These are phyloP conservation scores for Collybia sordida DNA, from an alignment of 768 basidiomycete genomes.

Conservation along the genomic window DNA sequence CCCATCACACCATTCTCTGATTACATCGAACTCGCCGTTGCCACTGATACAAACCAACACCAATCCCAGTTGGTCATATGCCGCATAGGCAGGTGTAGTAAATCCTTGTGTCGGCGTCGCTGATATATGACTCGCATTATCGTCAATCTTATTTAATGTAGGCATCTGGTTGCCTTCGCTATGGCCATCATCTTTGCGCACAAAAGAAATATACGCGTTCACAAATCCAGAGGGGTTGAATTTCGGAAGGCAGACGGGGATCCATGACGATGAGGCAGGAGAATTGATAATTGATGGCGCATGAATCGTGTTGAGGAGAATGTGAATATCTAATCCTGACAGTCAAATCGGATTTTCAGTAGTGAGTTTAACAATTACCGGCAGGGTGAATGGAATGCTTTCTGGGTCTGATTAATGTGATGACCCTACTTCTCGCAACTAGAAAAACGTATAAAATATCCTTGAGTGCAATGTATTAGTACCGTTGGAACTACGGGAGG, in stretches of 20 bases:
- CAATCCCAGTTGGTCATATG: constrained; percentile 35
- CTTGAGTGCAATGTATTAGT: constrained; percentile 21
- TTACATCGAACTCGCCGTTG: constrained; percentile 82
- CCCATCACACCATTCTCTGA: constrained; percentile 72
- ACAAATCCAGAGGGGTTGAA: constrained; percentile 89
- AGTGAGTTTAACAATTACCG: constrained; percentile 40
- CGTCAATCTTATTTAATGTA: constrained; percentile 2
- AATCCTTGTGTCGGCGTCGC: constrained; percentile 13
- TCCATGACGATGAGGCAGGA: constrained; percentile 84
- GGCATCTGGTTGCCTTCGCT: constrained; percentile 10
- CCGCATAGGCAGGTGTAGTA: not conserved
- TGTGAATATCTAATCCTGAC: constrained; percentile 70
- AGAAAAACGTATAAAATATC: constrained; percentile 91
- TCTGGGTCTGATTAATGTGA: constrained; percentile 85
- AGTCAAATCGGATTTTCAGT: not conserved
- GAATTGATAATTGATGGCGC: constrained; percentile 78
- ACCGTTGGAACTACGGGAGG: not conserved
- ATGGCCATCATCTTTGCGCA: constrained; percentile 42
- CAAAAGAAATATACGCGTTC: constrained; percentile 84
- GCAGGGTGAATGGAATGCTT: constrained; percentile 96
- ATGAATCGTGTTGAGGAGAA: constrained; percentile 88
- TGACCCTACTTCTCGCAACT: constrained; percentile 72
- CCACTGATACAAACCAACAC: constrained; percentile 81
- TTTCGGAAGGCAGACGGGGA: constrained; percentile 94
- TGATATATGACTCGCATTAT: not conserved